phyloP scores from a whole-genome alignment of 306 rosid genomes.

The Corylus heterophylla region DNA sequence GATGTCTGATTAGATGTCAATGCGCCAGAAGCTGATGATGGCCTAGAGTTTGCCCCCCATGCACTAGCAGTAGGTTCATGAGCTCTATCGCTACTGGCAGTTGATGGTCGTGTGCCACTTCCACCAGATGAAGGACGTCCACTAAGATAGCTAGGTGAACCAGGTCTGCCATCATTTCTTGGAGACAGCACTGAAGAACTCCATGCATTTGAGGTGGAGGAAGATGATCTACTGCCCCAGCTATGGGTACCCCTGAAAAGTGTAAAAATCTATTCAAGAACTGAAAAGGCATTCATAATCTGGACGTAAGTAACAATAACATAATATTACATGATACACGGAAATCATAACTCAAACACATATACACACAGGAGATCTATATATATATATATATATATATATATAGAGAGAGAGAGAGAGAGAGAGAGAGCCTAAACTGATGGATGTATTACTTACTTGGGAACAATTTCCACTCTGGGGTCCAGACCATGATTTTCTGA shows the following conservation, averaged over 20 bases:
- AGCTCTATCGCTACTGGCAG: conserved; percentile 88
- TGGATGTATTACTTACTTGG: conserved; percentile 65
- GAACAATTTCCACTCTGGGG: conserved; percentile 95
- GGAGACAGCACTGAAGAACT: conserved; percentile 83
- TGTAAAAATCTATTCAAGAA: conserved; percentile 16
- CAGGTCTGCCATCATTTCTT: conserved; percentile 65
- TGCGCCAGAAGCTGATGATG: conserved; percentile 92
- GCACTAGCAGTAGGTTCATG: conserved; percentile 56
- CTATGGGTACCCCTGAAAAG: conserved; percentile 78
- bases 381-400: too few relatives aligned
- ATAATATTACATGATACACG: conserved; percentile 12
- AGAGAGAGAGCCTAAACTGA: conserved; percentile 5
- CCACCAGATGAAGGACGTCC: conserved; percentile 92
- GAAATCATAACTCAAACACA: conserved; percentile 1
- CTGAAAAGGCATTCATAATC: conserved; percentile 4
- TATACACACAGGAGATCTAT: not conserved
- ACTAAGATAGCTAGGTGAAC: conserved; percentile 79
- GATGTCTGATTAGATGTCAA: conserved; percentile 71
- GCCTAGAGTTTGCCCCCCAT: conserved; percentile 89
- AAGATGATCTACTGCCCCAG: conserved; percentile 94
- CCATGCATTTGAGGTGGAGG: conserved; percentile 85
- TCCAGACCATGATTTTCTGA: conserved; percentile 92
- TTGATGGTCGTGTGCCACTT: conserved; percentile 90
- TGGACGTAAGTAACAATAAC: conserved; percentile 1
- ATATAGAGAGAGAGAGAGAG: not conserved